Base-by-base conservation (phyloP, 2,329 filamentous ascomycete species). In the Dothistroma septosporum region DNA sequence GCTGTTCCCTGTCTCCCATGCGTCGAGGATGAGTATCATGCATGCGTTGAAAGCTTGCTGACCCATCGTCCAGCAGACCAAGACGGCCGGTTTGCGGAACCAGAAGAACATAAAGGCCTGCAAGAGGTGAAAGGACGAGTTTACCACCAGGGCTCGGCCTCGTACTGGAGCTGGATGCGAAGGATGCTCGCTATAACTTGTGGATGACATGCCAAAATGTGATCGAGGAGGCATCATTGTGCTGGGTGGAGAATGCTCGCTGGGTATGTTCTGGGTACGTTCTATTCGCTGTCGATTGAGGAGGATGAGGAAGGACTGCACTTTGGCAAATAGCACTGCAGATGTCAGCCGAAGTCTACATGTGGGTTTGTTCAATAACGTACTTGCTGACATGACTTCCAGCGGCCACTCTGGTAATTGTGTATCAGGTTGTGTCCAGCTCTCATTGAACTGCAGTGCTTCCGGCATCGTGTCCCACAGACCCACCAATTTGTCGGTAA, bases 41-140 rank as follows among this genome's bases (percentile, higher is more conserved):
- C 75, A 77, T 10, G 78, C 77, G 59, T 80, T 81, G 72, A 81
- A 81, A 2, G 79, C 78, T 69, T 80, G 78, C 61, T 82, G 80
- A 37, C 75, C 75, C 64, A 80, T 75, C 0, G 74, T 78, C 79
- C 79, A 82, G 63, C 76, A 80, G 41, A 80, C 75, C 35, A 81
- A 69, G 1, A 77, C 76, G 22, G 75, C 74, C 16, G 75, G 78
- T 14, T 76, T 68, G 46, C 77, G 75, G n/a, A 70, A 64, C 32
- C 78, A 73, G 67, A 80, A 78, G 68, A 79, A 81, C 31, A 79
- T 66, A 59, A 81, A 81, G 1, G 76, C 75, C n/a, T 76, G 71
- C 0, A 81, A 67, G 1, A 82, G 68, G 12, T 73, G 69, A 37
- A 75, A 68, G 1, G 75, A 79, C 2, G 78, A 77, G 31, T 76